Percentiles rank a stretch among this genome's conserved stretches.
phyloP scores from a whole-genome alignment of 169 alveolate species.

The Plasmodium knowlesi region DNA sequence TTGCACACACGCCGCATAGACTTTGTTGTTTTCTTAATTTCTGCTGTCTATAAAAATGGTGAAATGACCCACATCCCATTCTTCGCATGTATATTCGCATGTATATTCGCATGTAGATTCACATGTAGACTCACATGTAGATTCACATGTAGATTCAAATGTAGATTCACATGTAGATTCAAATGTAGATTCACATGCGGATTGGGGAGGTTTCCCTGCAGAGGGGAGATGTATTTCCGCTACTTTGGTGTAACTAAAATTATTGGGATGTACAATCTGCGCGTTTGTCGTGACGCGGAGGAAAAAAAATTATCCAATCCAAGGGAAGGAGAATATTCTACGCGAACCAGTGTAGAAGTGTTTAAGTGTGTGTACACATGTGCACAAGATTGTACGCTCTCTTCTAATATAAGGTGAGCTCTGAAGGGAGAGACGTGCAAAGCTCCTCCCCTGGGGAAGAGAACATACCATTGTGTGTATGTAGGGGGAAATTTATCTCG shows the following conservation, averaged over 20 bases:
- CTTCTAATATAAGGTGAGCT: not conserved
- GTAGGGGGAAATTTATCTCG: not conserved
- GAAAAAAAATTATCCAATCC: not conserved
- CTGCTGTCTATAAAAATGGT: not conserved
- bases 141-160: too few species aligned
- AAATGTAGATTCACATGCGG: too few species aligned
- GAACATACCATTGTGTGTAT: not conserved
- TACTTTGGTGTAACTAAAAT: not conserved
- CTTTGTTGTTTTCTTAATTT: not conserved
- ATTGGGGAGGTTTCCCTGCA: not conserved
- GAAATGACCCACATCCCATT: not conserved
- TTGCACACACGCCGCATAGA: not conserved
- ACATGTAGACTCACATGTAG: too few species aligned
- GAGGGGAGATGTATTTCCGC: not conserved
- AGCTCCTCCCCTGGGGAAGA: too few species aligned
- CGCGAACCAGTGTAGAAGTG: not conserved
- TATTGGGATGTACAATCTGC: not conserved
- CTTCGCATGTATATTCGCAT: too few species aligned
- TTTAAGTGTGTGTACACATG: not conserved
- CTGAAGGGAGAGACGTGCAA: not conserved
- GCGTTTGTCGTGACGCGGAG: not conserved
- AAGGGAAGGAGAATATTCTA: not conserved
- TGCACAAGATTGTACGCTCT: not conserved
- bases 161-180: too few species aligned
- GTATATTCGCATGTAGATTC: too few species aligned